Base-by-base conservation (phyloP, 1,284 basidiomycete species). In the Ustilago nuda region DNA sequence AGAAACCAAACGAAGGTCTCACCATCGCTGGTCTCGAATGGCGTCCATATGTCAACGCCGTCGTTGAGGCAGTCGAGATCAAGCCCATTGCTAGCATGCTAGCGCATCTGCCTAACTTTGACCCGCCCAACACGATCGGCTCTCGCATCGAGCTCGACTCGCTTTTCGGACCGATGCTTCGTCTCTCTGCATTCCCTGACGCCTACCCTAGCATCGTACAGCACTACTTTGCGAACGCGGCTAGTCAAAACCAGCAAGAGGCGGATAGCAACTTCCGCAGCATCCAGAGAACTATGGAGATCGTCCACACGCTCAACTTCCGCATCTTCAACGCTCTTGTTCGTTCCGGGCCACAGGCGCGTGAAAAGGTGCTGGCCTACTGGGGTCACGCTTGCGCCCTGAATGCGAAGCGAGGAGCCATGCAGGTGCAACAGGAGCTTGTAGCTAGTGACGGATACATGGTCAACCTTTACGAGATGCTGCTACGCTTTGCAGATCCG, bases 401-500 rank as follows among this genome's bases (percentile, higher is more conserved):
- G 71, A 99, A 99, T 83, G 88, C 89, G 37, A 94, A 91, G 85
- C 90, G 97, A 66, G 91, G 93, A 1, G 96, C 95, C 15, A 94
- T 95, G 91, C 92, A 94, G 46, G 84, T 98, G 39, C 92, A 96
- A 68, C 90, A 91, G 2, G 89, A 90, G 12, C 93, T 92, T 0
- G 95, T 99, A 5, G 91, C 95, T 0, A 92, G 91, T 0, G 96
- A 99, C 83, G 92, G 93, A 56, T 98, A 94, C 87, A 93, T 98
- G 92, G 90, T 94, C 70, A 99, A 98, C 81, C 81, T 96, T 45
- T 93, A 95, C 82, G 90, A 90, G 43, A 88, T 97, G 19, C 87
- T 98, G 30, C 88, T 95, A 48, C 90, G 92, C 23, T 93, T 99
- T 79, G 92, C 94, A n/a, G 94, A 95, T 78, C 97, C 97, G 0